Base-by-base conservation (phyloP, 106 monocot species). In the Dendrobium officinale region DNA sequence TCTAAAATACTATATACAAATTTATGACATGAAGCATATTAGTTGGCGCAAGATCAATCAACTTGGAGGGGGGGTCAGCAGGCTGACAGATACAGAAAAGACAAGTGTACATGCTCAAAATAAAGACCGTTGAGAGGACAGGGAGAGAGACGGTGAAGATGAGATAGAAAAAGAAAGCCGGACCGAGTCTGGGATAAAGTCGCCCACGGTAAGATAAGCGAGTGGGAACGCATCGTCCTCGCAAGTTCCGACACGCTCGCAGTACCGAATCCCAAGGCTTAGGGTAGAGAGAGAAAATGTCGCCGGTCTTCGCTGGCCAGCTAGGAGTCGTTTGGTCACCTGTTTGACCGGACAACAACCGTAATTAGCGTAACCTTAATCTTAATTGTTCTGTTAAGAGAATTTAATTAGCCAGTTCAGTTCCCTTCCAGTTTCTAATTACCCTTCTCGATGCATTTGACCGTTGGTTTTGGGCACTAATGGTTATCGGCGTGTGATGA, bases 111-210 rank as follows among this genome's bases (percentile, higher is more conserved):
- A 4, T 4, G 61, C 19, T 61, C 22, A 4, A 61, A 22, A 61
- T 22, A 61, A 61, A 22, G 61, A 61, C 61, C 61, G 61, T 61
- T 61, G 61, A 61, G 61, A n/a, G 61, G 61, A 61, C 19, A 61
- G 8, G 61, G n/a, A 61, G 22, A 61, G 61, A n/a, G 58, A 58
- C 19, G 5, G 18, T 5, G 15, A 13, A 15, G 20, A 20, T 18
- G 61, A 61, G 61, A 37, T 37, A 61, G 61, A 61, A 20, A 61
- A 22, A 6, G 61, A 22, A 61, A 61, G 61, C 19, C 22, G n/a
- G 61, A 61, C 22, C 19, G n/a, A 6, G 61, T n/a, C n/a, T 10
- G 22, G 61, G 61, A 61, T 61, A 61, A 61, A 22, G 24, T 1
- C 61, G 61, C 61, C 61, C 61, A 22, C 61, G 61, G 61, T 22